Evolutionary conservation across 1,284 basidiomycete genomes (phyloP), one percentile per base, ranked within the genome.

Genomic region (Sphaerobolus stellatus): DNA sequence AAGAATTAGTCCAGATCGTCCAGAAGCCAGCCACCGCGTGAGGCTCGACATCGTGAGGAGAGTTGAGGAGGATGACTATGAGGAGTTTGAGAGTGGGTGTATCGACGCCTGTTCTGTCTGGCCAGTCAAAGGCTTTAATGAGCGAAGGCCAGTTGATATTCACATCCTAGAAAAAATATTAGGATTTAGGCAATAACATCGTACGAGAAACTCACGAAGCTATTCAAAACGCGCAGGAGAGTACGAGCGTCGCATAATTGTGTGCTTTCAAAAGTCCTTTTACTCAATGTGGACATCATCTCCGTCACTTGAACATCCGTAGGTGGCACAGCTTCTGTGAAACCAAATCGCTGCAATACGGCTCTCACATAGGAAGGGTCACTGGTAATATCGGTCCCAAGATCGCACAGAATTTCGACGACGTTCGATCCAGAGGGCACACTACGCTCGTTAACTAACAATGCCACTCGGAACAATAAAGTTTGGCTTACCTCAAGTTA

Each of bases 11-110:
- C 96, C 96, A 98, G 1, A 76, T 71, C 60, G 84, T 77, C 83
- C 90, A 92, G 64, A 92, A 92, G 16, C 89, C 90, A 4, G 80
- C 81, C 11, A 92, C 88, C 16, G 88, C 87, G 60, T 89, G 88
- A 6, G 80, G 81, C 48, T 88, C 84, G 14, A 75, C 77, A 50
- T 90, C 85, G 24, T 83, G 80, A 43, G 88, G 84, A 40, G 82
- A 79, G 63, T 87, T 87, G 56, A 89, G 76, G 22, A 92, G 78
- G 49, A 91, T 84, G 46, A 88, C 88, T 49, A 93, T 90, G 59
- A 92, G 72, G 47, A 92, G 77, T 68, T 90, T 92, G 58, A 93
- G 68, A 0, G 88, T 92, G 28, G 87, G 84, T 1, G 89, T 91
- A 67, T 92, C 90, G 16, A 92, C 88, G 5, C 88, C 86, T 58